Evolutionary conservation across 176 grass and related monocot species (phyloP), one percentile per base, ranked within the genome.

Genomic region (Paspalum vaginatum): DNA sequence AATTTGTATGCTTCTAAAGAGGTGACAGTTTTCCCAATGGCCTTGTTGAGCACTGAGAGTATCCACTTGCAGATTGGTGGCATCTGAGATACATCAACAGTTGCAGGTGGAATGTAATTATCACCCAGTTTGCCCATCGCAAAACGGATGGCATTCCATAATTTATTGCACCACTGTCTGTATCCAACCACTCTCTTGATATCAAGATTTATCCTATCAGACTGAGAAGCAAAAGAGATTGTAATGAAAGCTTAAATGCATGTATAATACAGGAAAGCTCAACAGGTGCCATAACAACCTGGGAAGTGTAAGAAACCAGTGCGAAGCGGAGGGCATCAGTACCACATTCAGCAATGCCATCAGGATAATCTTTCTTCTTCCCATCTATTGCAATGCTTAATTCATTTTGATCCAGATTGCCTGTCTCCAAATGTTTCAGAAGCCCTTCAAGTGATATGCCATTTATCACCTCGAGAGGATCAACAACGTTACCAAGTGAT

Each of bases 161-260:
- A 84, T 65, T 97, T 97, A 40, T 97, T 97, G 85, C 94, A 97
- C 94, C 94, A 97, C 68, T 94, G 89, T 11, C 91, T 71, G 17
- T 94, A 97, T 6, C 91, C 89, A 75, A 97, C 84, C 38, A 97
- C 94, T 79, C 94, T 73, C 78, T 87, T 83, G 75, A 97, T 92
- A 88, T 97, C 94, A 47, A 97, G 62, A 82, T 97, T 97, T 79
- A 97, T 97, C 87, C 83, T 97, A 58, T 97, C 94, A 50, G 94
- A 87, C 85, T 94, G 82, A 18, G 27, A 74, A 21, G 85, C 22
- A 74, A 64, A 16, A 83, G 11, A 50, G 5, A n/a, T 72, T 79
- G 16, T 61, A 74, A 75, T 5, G 52, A 51, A 80, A 44, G 45
- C 25, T 76, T 44, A 59, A 74, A 13, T 76, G 47, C 61, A 86